Evolutionary conservation across 495 filamentous ascomycete species (phyloP).

Genomic region (Saxophila tyrrhenica): DNA sequence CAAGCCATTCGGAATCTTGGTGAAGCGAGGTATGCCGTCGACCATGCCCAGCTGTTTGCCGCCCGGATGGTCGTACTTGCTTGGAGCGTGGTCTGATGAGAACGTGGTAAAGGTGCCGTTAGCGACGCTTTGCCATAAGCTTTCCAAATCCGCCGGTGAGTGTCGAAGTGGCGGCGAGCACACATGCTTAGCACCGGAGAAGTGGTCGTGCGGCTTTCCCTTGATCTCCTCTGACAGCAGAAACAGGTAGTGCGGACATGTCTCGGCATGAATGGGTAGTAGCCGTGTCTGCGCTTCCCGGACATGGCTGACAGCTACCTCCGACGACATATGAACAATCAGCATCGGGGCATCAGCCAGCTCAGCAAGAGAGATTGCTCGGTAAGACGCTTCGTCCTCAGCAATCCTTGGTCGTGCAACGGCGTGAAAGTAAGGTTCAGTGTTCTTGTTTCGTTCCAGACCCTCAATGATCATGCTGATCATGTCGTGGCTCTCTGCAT

Average conservation of each 20-base stretch:
- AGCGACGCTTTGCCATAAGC: conserved; percentile 26
- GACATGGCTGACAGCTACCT: conserved; percentile 40
- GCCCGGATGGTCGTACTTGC: conserved; percentile 38
- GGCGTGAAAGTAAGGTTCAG: conserved; percentile 44
- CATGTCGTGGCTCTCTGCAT: conserved; percentile 48
- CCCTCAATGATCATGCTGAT: conserved; percentile 29
- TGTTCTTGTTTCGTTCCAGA: conserved; percentile 28
- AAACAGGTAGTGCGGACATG: conserved; percentile 56
- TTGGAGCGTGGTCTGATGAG: conserved; percentile 46
- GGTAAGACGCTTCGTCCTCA: conserved; percentile 48
- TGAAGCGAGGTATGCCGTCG: conserved; percentile 38
- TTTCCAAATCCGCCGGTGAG: conserved; percentile 24
- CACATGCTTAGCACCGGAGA: conserved; percentile 35
- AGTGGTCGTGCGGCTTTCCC: conserved; percentile 38
- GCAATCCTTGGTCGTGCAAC: conserved; percentile 42
- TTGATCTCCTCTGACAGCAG: conserved; percentile 36
- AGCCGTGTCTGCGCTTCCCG: conserved; percentile 43
- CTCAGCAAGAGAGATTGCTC: conserved; percentile 43
- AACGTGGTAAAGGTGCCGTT: conserved; percentile 42
- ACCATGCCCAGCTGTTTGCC: conserved; percentile 39
- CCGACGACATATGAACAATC: conserved; percentile 46
- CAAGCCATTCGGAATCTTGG: conserved; percentile 48
- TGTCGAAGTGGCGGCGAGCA: conserved; percentile 29
- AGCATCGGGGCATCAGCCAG: conserved; percentile 46
- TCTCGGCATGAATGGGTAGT: conserved; percentile 51